Percentiles rank a stretch among this genome's conserved stretches.
phyloP scores from a whole-genome alignment of 2,329 filamentous ascomycete species.

The Diaporthe vexans region DNA sequence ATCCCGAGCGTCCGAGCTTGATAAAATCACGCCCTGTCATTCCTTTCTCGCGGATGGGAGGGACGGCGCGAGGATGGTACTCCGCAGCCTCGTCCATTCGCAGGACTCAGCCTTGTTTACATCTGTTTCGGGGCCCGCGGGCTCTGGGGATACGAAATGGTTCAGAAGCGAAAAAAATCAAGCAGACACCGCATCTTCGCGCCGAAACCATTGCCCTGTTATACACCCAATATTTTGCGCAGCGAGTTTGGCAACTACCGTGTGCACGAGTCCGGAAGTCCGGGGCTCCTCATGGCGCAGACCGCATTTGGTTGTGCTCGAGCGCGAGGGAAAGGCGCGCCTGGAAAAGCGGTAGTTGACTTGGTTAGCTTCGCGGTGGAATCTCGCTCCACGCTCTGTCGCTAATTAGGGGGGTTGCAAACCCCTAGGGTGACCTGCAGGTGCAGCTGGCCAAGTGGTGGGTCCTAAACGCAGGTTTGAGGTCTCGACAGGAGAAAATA shows the following conservation, averaged over 20 bases:
- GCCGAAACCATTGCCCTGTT: too few species aligned
- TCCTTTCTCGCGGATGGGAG: background rate
- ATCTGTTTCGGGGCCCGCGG: background rate
- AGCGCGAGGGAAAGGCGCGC: too few species aligned
- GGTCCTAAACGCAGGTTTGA: background rate
- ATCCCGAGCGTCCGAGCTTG: slow-evolving; percentile 19
- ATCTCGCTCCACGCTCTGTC: background rate
- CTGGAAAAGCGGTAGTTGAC: background rate
- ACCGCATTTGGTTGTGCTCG: background rate
- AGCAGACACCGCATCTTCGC: background rate
- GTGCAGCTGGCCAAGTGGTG: slow-evolving; percentile 3
- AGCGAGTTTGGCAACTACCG: background rate
- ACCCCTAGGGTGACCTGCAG: background rate
- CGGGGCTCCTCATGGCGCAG: background rate
- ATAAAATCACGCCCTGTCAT: slow-evolving; percentile 1
- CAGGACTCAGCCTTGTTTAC: slow-evolving; percentile 4
- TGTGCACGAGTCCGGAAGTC: background rate
- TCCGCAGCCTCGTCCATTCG: background rate
- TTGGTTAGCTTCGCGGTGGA: background rate
- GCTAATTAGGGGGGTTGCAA: slow-evolving; percentile 3
- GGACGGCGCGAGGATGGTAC: background rate
- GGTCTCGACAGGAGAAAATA: background rate
- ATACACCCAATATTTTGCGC: background rate
- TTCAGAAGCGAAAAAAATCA: background rate
- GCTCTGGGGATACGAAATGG: background rate